Percentiles rank a stretch among this genome's conserved stretches.
Conservation (phyloP, 768 basidiomycete genomes). For the Coprinellus aureogranulatus region DNA sequence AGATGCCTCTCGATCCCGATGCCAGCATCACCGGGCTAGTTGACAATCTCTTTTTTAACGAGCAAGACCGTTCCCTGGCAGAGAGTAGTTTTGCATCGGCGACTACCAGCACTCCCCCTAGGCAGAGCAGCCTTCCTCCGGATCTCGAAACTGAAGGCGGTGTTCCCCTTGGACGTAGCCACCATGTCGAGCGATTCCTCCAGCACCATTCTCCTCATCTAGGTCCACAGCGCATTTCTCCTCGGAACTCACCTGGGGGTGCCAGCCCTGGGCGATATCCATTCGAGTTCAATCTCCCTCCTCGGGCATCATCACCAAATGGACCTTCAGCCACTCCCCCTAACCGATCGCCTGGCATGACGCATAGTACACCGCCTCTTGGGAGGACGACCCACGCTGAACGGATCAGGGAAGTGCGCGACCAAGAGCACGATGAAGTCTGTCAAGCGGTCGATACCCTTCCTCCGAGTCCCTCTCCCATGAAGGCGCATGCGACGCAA, state of each 20-base stretch:
- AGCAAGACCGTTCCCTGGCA: constrained; percentile 25
- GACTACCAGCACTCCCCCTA: constrained; percentile 46
- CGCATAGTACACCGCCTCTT: constrained; percentile 36
- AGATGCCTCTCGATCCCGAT: constrained; percentile 43
- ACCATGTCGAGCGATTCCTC: constrained; percentile 55
- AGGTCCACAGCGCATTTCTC: constrained; percentile 30
- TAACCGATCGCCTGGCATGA: constrained; percentile 27
- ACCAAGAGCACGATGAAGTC: constrained; percentile 23
- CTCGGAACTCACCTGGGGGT: constrained; percentile 22
- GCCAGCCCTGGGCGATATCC: constrained; percentile 19
- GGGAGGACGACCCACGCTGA: constrained; percentile 37
- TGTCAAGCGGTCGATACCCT: constrained; percentile 30
- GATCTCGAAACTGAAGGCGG: constrained; percentile 65
- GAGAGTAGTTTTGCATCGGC: constrained; percentile 20
- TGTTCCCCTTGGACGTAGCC: constrained; percentile 60
- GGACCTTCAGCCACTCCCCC: constrained; percentile 35
- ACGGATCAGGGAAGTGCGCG: constrained; percentile 25
- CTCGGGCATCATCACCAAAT: constrained; percentile 32
- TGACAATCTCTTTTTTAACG: constrained; percentile 61
- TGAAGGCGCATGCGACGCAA: constrained; percentile 22
- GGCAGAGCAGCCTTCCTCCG: constrained; percentile 41
- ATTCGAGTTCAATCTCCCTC: constrained; percentile 28
- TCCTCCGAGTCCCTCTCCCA: constrained; percentile 37
- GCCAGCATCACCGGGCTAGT: constrained; percentile 70
- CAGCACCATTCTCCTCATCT: constrained; percentile 36